These are phyloP conservation scores for Anthoceros angustus DNA, from an alignment of 225 moss, liverwort and hornwort species.

Conservation along the genomic window DNA sequence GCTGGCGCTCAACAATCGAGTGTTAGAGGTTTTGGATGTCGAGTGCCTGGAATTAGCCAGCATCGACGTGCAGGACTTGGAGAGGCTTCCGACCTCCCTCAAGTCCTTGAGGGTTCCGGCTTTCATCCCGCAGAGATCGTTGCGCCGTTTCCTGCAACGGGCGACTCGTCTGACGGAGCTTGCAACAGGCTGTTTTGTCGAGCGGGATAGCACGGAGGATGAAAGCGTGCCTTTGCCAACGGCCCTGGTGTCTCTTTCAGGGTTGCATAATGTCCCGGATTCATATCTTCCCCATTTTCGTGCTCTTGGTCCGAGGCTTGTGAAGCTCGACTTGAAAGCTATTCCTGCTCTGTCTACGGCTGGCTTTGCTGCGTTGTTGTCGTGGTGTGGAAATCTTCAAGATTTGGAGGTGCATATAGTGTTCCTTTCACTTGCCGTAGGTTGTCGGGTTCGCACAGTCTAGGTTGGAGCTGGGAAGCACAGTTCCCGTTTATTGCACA, in stretches of 20 bases:
- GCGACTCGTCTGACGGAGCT: background rate
- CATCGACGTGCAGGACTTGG: background rate
- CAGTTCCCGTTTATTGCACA: background rate
- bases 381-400: background rate
- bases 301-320: background rate
- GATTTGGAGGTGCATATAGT: background rate
- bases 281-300: background rate
- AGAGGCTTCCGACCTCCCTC: background rate
- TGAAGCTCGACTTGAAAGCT: background rate
- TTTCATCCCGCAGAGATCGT: background rate
- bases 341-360: background rate
- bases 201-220: background rate
- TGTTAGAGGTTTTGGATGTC: background rate
- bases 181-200: background rate
- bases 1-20: background rate
- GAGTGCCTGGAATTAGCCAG: background rate
- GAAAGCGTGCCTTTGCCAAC: background rate
- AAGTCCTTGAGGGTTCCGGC: background rate
- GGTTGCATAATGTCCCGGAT: background rate
- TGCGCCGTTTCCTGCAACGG: background rate
- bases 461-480: too few species aligned
- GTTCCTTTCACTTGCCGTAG: too few species aligned
- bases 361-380: background rate
- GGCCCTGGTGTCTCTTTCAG: background rate
- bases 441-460: too few species aligned